These are phyloP conservation scores for Trichoderma oligosporum DNA, from an alignment of 2,329 filamentous ascomycete species.

Conservation along the genomic window DNA sequence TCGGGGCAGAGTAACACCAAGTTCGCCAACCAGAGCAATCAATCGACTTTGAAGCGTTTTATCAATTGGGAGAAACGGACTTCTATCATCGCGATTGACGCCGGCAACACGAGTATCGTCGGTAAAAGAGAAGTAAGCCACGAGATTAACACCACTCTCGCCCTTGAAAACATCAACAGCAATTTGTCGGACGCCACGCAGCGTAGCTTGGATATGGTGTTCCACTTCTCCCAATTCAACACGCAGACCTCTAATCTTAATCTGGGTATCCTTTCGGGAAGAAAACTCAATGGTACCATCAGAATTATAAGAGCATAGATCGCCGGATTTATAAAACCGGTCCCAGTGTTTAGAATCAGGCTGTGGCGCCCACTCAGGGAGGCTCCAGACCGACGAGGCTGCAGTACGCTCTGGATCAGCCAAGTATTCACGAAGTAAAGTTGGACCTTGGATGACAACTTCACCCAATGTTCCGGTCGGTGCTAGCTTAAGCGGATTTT, in stretches of 20 bases:
- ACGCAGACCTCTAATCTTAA: constrained; percentile 15
- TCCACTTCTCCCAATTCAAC: constrained; percentile 16
- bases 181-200: background rate
- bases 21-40: background rate
- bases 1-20: background rate
- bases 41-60: constrained; percentile 14
- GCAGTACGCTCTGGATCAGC: constrained; percentile 8
- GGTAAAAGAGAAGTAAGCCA: constrained; percentile 10
- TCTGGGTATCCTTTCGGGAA: constrained; percentile 3
- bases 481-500: constrained; percentile 1
- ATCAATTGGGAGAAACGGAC: constrained; percentile 17
- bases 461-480: constrained; percentile 8
- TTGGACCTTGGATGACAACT: constrained; percentile 9
- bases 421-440: constrained; percentile 8
- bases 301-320: constrained; percentile 9
- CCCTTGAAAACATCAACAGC: constrained; percentile 6
- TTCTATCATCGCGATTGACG: background rate
- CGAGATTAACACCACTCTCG: background rate
- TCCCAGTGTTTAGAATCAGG: background rate
- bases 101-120: background rate
- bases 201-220: background rate
- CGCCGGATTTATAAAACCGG: constrained; percentile 8
- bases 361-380: constrained; percentile 3
- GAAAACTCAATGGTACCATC: background rate
- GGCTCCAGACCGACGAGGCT: background rate